Evolutionary conservation across 2,329 filamentous ascomycete genomes (phyloP).

Genomic region (Balansia obtecta): DNA sequence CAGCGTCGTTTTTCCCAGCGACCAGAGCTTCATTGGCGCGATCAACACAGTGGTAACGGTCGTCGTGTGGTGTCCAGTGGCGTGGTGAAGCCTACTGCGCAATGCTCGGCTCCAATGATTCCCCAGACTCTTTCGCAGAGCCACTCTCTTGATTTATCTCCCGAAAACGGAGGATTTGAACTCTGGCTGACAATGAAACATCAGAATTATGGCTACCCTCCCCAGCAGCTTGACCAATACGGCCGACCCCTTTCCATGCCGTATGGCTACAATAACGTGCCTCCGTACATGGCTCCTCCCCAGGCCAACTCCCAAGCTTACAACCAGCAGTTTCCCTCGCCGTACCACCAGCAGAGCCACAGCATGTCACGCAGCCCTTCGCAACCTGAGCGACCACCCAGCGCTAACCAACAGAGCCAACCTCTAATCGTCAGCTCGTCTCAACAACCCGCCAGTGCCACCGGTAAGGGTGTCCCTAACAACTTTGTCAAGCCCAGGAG

Average conservation of each 20-base stretch:
- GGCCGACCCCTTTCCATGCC: conserved; percentile 25
- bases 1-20: conserved; percentile 34
- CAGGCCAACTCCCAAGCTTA: conserved; percentile 37
- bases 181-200: conserved; percentile 56
- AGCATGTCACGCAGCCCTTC: conserved; percentile 77
- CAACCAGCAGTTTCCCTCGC: conserved; percentile 31
- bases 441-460: conserved; percentile 50
- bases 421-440: conserved; percentile 50
- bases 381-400: conserved; percentile 57
- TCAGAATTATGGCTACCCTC: conserved; percentile 50
- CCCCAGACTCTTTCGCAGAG: conserved; percentile 6
- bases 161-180: conserved; percentile 59
- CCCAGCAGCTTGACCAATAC: conserved; percentile 27
- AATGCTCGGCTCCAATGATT: conserved; percentile 1
- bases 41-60: conserved; percentile 11
- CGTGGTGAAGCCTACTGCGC: conserved; percentile 3
- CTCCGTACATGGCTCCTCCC: conserved; percentile 36
- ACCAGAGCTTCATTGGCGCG: conserved; percentile 23
- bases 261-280: conserved; percentile 33
- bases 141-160: conserved; percentile 47
- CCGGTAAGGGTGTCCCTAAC: conserved; percentile 32
- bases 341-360: conserved; percentile 41
- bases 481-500: conserved; percentile 45
- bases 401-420: conserved; percentile 49
- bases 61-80: conserved; percentile 12